Base-by-base conservation (phyloP, 2,329 filamentous ascomycete genomes). In the Dactylellina parvicollis region DNA sequence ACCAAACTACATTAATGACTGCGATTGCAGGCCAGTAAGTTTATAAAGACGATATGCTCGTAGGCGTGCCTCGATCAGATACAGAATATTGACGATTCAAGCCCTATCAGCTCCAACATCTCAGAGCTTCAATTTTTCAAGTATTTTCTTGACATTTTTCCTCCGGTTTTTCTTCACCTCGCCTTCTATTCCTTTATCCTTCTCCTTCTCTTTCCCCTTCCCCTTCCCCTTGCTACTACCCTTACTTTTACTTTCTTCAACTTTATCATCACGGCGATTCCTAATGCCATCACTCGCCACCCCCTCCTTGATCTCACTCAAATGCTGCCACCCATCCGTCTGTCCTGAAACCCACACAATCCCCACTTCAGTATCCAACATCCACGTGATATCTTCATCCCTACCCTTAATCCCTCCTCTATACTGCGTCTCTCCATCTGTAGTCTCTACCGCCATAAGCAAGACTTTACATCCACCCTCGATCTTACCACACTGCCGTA, bases 301-400 rank as follows among this genome's bases (percentile, higher is more conserved):
- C 22, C 50, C 32, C 1, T n/a, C n/a, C n/a, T n/a, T n/a, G n/a
- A 38, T 24, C 9, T 50, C 34, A 3, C 16, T 34, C n/a, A 67
- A 52, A 14, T 59, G 44, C 14, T 44, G 28, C 62, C 62, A 67
- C 38, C 28, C 16, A 12, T 16, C 26, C 24, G 40, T 42, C 54
- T 42, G 7, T 34, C 47, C 62, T 52, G n/a, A 67, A n/a, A 52
- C 38, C 62, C 62, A 67, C 28, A 59, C 28, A 0, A 49, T 24
- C 24, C 16, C 34, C 22, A 22, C 7, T 16, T 52, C 24, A 20
- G 47, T 49, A 20, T 67, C 54, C 44, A 67, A 40, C 20, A 67
- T 67, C 62, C 62, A 67, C 3, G 18, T 16, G 14, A 67, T 57
- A 67, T 67, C 44, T 34, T 59, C 47, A 10, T 66, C 42, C 18